Percentiles rank a stretch among this genome's conserved stretches.
phyloP scores from a whole-genome alignment of 2,329 filamentous ascomycete species.

The Microdochium trichocladiopsis region DNA sequence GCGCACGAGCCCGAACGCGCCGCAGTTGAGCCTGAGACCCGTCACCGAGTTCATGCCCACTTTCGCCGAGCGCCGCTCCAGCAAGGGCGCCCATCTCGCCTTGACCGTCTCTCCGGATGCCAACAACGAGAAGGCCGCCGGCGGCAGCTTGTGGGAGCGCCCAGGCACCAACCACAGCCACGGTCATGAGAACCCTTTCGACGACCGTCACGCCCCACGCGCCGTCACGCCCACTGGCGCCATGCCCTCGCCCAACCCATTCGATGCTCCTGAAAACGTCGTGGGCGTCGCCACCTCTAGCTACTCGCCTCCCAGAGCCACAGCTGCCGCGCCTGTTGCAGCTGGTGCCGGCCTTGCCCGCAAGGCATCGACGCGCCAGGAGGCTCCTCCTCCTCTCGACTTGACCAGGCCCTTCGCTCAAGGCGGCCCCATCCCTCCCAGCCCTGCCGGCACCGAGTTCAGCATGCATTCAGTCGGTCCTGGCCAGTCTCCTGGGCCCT shows the following conservation, averaged over 20 bases:
- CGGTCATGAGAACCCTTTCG: constrained; percentile 65
- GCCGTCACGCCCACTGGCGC: constrained; percentile 33
- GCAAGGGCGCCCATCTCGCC: constrained; percentile 37
- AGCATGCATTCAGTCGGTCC: constrained; percentile 48
- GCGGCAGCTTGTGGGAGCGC: constrained; percentile 39
- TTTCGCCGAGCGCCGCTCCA: constrained; percentile 45
- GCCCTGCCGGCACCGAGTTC: constrained; percentile 57
- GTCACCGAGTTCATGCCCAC: constrained; percentile 77
- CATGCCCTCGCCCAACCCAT: constrained; percentile 22
- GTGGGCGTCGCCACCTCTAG: constrained; percentile 30
- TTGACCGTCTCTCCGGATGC: constrained; percentile 19
- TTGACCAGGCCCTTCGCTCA: constrained; percentile 36
- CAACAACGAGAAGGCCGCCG: constrained; percentile 16
- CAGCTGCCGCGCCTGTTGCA: constrained; percentile 26
- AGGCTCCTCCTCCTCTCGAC: constrained; percentile 43
- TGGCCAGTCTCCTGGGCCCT: constrained; percentile 35
- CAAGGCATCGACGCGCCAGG: constrained; percentile 49
- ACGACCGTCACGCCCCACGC: constrained; percentile 46
- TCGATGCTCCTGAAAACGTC: constrained; percentile 23
- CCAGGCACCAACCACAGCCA: constrained; percentile 34
- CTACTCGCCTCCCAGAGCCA: constrained; percentile 15
- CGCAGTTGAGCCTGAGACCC: constrained; percentile 78
- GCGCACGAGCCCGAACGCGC: constrained; percentile 50
- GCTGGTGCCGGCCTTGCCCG: constrained; percentile 34
- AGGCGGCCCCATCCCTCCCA: constrained; percentile 35